Evolutionary conservation across 1,284 basidiomycete species (phyloP), one percentile per base, ranked within the genome.

Genomic region (Limonomyces culmigenus): DNA sequence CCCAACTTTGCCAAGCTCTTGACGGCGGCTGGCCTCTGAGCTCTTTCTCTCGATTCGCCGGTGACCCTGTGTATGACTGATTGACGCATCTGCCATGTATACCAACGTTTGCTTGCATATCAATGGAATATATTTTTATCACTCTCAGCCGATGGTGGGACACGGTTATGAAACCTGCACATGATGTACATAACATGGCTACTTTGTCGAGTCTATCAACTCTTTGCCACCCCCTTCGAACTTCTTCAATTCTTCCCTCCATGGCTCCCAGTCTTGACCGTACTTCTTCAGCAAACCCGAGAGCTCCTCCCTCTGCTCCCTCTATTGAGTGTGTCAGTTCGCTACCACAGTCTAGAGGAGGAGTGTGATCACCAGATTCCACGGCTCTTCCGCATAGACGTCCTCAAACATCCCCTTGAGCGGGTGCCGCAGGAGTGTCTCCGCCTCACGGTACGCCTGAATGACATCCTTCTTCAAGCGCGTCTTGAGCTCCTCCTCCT

Each of bases 361-460:
- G 17, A 33, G 18, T n/a, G 31, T 35, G 36, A 32, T 56, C 47
- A 86, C 85, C 44, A 89, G 62, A 47, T 83, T 85, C 75, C 78
- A 84, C 2, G 87, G 86, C 46, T 84, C 67, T 48, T 84, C 70
- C 17, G 71, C 84, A 48, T 88, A 95, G 5, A 93, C 77, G 45
- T 92, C 88, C 12, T 71, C 78, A 55, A 95, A 95, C 51, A 95
- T 59, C 53, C 86, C 75, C 23, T 70, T 65, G 16, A 95, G 55
- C 49, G 77, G 72, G 32, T 70, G 66, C 33, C 78, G 70, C 47
- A 73, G 74, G 42, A 80, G 56, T 39, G 62, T 63, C 52, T 95
- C 89, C 0, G 84, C 81, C 29, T 67, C 64, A 47, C 71, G 77
- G 56, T 93, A 89, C 2, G 81, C 71, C 38, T 63, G 58, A 62